phyloP scores from a whole-genome alignment of 1,139 yeast genomes.

The Saccharomycopsis hybrid region DNA sequence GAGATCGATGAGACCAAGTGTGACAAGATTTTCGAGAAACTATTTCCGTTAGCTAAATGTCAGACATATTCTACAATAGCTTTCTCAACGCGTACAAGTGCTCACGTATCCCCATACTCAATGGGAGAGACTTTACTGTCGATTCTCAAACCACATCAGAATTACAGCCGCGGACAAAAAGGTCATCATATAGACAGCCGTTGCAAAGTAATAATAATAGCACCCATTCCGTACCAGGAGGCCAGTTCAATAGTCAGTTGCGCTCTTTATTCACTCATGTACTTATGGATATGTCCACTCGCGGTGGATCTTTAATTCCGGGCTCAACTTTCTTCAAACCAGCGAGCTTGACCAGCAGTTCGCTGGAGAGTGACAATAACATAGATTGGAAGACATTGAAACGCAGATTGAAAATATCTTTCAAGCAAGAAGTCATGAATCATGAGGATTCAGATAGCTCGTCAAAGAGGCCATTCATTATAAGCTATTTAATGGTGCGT shows the following conservation, averaged over 20 bases:
- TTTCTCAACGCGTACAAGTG: slow-evolving; percentile 4
- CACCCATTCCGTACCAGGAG: neutral
- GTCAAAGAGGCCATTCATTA: neutral
- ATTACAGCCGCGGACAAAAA: too few species aligned
- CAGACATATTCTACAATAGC: slow-evolving; percentile 8
- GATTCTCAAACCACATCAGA: too few species aligned
- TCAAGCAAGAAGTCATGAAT: slow-evolving; percentile 4
- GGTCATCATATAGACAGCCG: too few species aligned
- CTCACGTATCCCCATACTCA: slow-evolving; percentile 3
- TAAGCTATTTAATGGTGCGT: slow-evolving; percentile 7
- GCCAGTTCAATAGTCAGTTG: neutral
- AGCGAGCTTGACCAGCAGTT: neutral
- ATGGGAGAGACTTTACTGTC: neutral
- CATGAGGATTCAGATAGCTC: too few species aligned
- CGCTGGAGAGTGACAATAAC: too few species aligned
- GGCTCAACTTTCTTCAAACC: neutral
- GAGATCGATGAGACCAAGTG: too few species aligned
- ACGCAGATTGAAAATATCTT: neutral
- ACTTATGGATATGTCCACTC: neutral
- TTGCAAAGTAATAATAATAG: neutral
- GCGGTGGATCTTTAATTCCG: neutral
- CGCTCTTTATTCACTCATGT: neutral
- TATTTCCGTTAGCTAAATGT: neutral
- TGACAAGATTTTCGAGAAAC: too few species aligned
- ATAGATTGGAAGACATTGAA: neutral